Percentiles rank a stretch among this genome's conserved stretches.
Conservation (phyloP, 306 rosid genomes). For the Arachis stenosperma region DNA sequence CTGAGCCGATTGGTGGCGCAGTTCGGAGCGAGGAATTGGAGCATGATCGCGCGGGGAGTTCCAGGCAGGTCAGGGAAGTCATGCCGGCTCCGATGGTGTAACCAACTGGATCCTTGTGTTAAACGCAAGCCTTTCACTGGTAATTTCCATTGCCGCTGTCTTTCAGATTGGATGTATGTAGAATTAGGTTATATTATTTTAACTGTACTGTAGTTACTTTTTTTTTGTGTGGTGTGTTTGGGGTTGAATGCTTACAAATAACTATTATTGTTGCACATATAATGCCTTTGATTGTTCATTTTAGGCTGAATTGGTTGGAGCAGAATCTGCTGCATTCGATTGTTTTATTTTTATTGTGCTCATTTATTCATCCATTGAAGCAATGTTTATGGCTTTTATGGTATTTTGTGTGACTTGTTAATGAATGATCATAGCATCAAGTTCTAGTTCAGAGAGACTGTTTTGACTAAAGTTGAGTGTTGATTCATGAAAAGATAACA, state of each 20-base stretch:
- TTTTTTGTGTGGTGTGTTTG: background rate
- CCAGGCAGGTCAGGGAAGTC: constrained; percentile 85
- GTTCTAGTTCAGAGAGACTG: too few relatives aligned
- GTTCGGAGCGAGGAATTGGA: constrained; percentile 86
- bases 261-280: background rate
- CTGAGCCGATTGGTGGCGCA: constrained; percentile 62
- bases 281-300: background rate
- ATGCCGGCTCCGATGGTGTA: constrained; percentile 90
- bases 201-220: background rate
- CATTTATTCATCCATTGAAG: background rate
- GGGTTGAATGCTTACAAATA: too few relatives aligned
- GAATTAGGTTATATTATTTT: constrained; percentile 15
- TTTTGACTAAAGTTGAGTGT: background rate
- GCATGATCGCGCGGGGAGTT: constrained; percentile 74
- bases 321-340: too few relatives aligned
- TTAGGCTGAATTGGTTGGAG: constrained; percentile 15
- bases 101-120: constrained; percentile 76
- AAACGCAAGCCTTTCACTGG: constrained; percentile 88
- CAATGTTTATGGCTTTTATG: background rate
- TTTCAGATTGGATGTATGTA: constrained; percentile 14
- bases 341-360: background rate
- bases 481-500: background rate
- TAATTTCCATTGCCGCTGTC: constrained; percentile 20
- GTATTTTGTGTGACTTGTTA: too few relatives aligned
- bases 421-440: too few relatives aligned